Evolutionary conservation across 768 basidiomycete genomes (phyloP).

Genomic region (Kwoniella botswanensis): DNA sequence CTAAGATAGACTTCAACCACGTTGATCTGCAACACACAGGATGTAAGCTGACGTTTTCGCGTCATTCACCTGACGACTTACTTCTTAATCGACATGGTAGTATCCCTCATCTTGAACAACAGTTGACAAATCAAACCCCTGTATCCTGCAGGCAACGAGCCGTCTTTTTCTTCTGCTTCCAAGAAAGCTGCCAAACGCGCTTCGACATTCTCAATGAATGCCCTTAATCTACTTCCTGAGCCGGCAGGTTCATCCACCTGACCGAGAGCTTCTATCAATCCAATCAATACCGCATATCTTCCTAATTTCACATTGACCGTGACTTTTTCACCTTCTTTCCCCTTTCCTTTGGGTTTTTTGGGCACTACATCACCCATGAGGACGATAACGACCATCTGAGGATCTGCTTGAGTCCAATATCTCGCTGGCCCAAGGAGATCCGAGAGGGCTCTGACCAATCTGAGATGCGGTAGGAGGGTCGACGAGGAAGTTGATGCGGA

Average conservation of each 20-base stretch:
- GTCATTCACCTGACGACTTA: slow-evolving; percentile 12
- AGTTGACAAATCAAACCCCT: slow-evolving; percentile 34
- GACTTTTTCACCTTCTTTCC: slow-evolving; percentile 30
- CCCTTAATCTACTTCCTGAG: slow-evolving; percentile 22
- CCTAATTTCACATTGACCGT: slow-evolving; percentile 39
- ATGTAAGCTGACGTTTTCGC: background rate
- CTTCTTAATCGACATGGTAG: slow-evolving; percentile 35
- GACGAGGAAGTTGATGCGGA: slow-evolving; percentile 33
- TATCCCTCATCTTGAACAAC: slow-evolving; percentile 28
- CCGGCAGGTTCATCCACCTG: slow-evolving; percentile 18
- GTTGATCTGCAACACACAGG: slow-evolving; percentile 9
- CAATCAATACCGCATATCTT: slow-evolving; percentile 41
- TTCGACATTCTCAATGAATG: slow-evolving; percentile 40
- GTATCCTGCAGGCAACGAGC: slow-evolving; percentile 31
- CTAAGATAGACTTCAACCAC: slow-evolving; percentile 21
- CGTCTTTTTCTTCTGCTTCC: slow-evolving; percentile 35
- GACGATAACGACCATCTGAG: slow-evolving; percentile 47
- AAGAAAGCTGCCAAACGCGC: slow-evolving; percentile 31
- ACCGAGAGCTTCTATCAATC: slow-evolving; percentile 34
- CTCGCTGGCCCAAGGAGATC: slow-evolving; percentile 19
- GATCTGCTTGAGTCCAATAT: slow-evolving; percentile 47
- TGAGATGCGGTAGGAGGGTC: slow-evolving; percentile 19
- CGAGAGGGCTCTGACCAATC: slow-evolving; percentile 23
- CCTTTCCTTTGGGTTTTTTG: slow-evolving; percentile 36
- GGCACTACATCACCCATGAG: slow-evolving; percentile 41